Conservation (phyloP, 2,329 filamentous ascomycete species). For the Pseudogymnoascus sp. region DNA sequence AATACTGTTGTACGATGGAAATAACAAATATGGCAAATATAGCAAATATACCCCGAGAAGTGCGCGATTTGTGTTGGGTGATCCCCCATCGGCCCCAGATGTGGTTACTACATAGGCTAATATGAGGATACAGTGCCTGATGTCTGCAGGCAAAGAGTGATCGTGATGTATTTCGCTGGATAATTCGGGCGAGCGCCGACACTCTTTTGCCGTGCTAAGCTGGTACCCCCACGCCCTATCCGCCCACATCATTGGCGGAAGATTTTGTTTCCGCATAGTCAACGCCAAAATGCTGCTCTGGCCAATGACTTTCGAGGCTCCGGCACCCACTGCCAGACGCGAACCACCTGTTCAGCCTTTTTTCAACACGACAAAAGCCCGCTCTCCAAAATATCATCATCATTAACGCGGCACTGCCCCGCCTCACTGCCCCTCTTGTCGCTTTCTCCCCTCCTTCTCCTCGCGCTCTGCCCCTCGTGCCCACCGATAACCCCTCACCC, state of each 20-base stretch:
- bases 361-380: neutral
- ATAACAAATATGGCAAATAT: neutral
- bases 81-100: neutral
- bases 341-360: neutral
- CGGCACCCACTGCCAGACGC: neutral
- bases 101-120: neutral
- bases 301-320: neutral
- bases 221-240: neutral
- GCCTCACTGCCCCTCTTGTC: neutral
- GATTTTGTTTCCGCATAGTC: neutral
- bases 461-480: neutral
- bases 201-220: neutral
- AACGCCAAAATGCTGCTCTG: neutral
- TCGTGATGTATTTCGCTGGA: neutral
- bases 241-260: constrained; percentile 4
- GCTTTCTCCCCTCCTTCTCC: neutral
- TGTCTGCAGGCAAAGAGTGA: neutral
- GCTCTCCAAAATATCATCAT: neutral
- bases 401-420: neutral
- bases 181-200: neutral
- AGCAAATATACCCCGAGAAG: neutral
- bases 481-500: neutral
- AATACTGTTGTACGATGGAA: neutral
- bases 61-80: neutral
- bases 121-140: neutral